phyloP scores from a whole-genome alignment of 306 rosid species.

The Cicer yamashitae region DNA sequence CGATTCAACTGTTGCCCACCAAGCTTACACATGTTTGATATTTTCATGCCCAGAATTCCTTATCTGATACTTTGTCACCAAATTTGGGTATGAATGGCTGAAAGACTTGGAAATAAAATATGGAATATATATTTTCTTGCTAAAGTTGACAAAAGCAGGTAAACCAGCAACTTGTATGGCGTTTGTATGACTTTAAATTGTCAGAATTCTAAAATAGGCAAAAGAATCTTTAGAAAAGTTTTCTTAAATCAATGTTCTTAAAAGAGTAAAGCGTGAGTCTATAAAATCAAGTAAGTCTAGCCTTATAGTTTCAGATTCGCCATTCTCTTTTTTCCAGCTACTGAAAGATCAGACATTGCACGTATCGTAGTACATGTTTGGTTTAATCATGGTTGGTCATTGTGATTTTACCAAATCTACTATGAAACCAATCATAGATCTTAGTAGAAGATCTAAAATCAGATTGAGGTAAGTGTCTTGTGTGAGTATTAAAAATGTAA shows the following conservation, averaged over 20 bases:
- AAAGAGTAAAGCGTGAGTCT: background rate
- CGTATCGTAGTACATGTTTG: background rate
- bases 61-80: slow-evolving; percentile 37
- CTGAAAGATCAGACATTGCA: slow-evolving; percentile 17
- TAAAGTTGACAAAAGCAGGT: slow-evolving; percentile 8
- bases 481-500: background rate
- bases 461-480: background rate
- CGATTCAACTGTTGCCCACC: slow-evolving; percentile 17
- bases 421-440: no score
- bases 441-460: slow-evolving; percentile 20
- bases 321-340: slow-evolving; percentile 17
- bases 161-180: background rate
- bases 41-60: slow-evolving; percentile 30
- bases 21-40: slow-evolving; percentile 3
- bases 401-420: no score
- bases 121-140: slow-evolving; percentile 34
- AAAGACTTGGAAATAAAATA: slow-evolving; percentile 5
- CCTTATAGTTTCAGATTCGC: background rate
- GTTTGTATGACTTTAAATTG: slow-evolving; percentile 7
- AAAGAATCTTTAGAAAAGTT: background rate
- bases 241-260: slow-evolving; percentile 14
- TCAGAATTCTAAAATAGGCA: background rate
- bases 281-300: slow-evolving; percentile 11
- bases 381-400: no score
- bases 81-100: slow-evolving; percentile 22